These are phyloP conservation scores for Colletotrichum cereale DNA, from an alignment of 2,329 filamentous ascomycete genomes.

Conservation along the genomic window DNA sequence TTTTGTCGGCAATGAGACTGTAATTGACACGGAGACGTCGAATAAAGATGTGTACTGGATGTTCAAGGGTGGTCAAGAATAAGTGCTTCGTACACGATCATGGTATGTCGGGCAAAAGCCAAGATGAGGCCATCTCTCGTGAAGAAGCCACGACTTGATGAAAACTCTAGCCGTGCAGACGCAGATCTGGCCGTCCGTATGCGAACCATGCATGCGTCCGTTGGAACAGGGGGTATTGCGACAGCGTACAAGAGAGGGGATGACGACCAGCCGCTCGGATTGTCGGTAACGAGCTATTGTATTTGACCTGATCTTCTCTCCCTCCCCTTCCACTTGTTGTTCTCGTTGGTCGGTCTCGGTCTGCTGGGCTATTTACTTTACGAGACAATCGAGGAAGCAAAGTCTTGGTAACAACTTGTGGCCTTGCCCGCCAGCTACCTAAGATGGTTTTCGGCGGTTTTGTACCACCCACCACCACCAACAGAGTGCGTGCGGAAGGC, in stretches of 20 bases:
- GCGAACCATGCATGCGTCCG: conserved; percentile 12
- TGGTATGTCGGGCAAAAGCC: neutral
- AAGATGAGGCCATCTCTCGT: neutral
- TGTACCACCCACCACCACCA: neutral
- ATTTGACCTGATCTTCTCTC: neutral
- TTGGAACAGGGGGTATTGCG: neutral
- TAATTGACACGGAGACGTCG: neutral
- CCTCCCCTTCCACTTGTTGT: neutral
- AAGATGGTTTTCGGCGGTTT: neutral
- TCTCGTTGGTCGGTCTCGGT: neutral
- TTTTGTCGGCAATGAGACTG: conserved; percentile 11
- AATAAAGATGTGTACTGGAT: neutral
- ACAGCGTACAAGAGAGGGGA: conserved; percentile 6
- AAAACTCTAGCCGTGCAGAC: conserved; percentile 9
- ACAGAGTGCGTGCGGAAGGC: neutral
- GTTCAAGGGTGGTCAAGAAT: neutral
- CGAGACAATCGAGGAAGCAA: neutral
- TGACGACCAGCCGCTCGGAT: neutral
- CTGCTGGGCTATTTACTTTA: neutral
- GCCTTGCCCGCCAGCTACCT: neutral
- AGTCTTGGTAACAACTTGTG: neutral
- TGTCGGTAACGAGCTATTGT: neutral
- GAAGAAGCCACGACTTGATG: conserved; percentile 15
- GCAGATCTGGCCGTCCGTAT: conserved; percentile 24
- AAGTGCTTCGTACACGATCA: neutral